A percentile compares a stretch with the other conserved stretches of the same genome.
phyloP scores from a whole-genome alignment of 768 basidiomycete genomes.

The Phanerochaete sordida region DNA sequence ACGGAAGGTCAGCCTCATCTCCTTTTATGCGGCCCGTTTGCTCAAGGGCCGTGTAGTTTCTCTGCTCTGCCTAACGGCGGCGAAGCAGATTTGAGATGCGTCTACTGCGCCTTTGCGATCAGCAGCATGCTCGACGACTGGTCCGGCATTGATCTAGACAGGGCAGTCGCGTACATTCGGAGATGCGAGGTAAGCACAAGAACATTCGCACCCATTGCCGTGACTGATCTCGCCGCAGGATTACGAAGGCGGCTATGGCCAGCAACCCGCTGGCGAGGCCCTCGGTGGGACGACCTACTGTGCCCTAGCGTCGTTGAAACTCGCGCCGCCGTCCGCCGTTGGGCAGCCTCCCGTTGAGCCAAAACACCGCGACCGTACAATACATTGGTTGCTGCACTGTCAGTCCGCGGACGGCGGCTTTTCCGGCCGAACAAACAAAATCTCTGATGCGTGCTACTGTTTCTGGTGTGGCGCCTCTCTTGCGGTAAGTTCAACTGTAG shows the following conservation, averaged over 20 bases:
- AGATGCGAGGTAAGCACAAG: constrained; percentile 63
- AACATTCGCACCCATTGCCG: not conserved
- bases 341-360: constrained; percentile 22
- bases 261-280: constrained; percentile 77
- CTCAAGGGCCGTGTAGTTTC: constrained; percentile 44
- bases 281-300: constrained; percentile 95
- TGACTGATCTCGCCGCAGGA: constrained; percentile 43
- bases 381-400: constrained; percentile 76
- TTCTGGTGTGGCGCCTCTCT: constrained; percentile 92
- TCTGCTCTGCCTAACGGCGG: constrained; percentile 61
- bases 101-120: constrained; percentile 86
- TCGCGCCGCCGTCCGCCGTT: constrained; percentile 36
- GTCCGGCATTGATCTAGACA: constrained; percentile 62
- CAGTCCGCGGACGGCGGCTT: constrained; percentile 79
- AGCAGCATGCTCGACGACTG: constrained; percentile 77
- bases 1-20: constrained; percentile 68
- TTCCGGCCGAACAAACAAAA: constrained; percentile 84
- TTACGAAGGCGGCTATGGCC: constrained; percentile 92
- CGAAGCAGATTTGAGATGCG: constrained; percentile 79
- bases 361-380: constrained; percentile 47
- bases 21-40: not conserved
- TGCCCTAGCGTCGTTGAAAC: constrained; percentile 70
- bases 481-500: constrained; percentile 43
- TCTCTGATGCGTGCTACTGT: constrained; percentile 90
- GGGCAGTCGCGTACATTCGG: constrained; percentile 60